Evolutionary conservation across 176 grass and related monocot species (phyloP), one percentile per base, ranked within the genome.

Genomic region (Carex cristatella): DNA sequence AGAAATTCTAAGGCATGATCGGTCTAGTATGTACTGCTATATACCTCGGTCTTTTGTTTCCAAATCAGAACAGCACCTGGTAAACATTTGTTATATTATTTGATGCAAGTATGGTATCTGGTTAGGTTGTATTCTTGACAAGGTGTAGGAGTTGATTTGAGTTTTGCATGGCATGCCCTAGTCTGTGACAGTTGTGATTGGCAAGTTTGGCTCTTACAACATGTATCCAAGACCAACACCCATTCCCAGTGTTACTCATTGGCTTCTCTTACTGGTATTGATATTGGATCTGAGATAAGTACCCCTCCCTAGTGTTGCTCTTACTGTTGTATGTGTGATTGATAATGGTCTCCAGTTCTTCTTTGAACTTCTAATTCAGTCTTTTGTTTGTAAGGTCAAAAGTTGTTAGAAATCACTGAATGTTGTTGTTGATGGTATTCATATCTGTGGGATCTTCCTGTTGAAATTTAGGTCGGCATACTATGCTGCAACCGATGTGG

Each of bases 401-500:
- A 48, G 14, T 51, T 59, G 18, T 87, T 13, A 77, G 59, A 44
- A 54, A 23, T 27, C 37, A 37, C 59, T 77, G 85, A 61, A 28
- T 77, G 58, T n/a, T 88, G 58, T 92, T 14, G 58, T 85, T 83
- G 10, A 70, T n/a, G 30, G 37, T 81, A 85, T 86, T 86, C 37
- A 81, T 85, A 84, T 81, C 71, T 66, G 31, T 19, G 4, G 23
- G 65, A 65, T 65, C 61, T 87, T 83, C 78, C 61, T 91, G 58
- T 69, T 92, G 66, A 62, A 88, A 90, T 88, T 86, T 85, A 99
- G 96, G 93, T 99, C 96, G 58, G 84, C 84, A 84, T 99, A 95
- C 90, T 95, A 95, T 90, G 90, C 96, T 84, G 93, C 96, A 32
- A 95, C 96, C 68, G 91, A 99, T 84, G 91, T 99, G 33, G 90